These are phyloP conservation scores for Globisporangium middletonii DNA, from an alignment of 352 stramenopile species.

Conservation along the genomic window DNA sequence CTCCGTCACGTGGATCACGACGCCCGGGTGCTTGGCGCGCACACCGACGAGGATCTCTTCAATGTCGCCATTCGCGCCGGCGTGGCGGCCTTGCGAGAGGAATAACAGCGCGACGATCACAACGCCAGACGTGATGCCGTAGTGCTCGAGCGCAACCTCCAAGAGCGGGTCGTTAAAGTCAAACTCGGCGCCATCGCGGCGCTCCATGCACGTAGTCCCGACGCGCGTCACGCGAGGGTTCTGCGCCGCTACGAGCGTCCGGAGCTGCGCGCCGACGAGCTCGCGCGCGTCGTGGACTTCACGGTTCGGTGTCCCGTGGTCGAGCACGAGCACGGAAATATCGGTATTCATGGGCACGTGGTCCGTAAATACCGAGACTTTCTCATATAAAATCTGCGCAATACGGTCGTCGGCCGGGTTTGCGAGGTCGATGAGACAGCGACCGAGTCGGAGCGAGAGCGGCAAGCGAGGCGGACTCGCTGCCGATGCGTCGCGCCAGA, in stretches of 20 bases:
- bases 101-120: constrained; percentile 75
- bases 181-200: constrained; percentile 54
- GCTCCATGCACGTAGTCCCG: constrained; percentile 69
- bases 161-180: constrained; percentile 85
- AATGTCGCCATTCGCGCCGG: constrained; percentile 71
- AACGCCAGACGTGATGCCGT: constrained; percentile 48
- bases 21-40: constrained; percentile 26
- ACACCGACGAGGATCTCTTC: constrained; percentile 60
- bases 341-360: constrained; percentile 17
- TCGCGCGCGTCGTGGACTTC: constrained; percentile 66
- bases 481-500: constrained; percentile 14
- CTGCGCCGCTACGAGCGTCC: constrained; percentile 18
- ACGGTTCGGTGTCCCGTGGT: constrained; percentile 65
- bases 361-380: constrained; percentile 33
- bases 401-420: constrained; percentile 46
- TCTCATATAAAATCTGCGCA: constrained; percentile 53
- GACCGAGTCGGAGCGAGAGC: constrained; percentile 35
- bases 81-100: constrained; percentile 67
- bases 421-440: constrained; percentile 52
- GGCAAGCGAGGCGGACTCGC: background rate
- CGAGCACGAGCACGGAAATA: constrained; percentile 63
- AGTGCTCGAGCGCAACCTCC: constrained; percentile 49
- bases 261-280: constrained; percentile 50
- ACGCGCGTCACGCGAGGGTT: constrained; percentile 36
- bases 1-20: constrained; percentile 60